Evolutionary conservation across 2,329 filamentous ascomycete species (phyloP), one percentile per base, ranked within the genome.

Genomic region (Alternaria arbusti): DNA sequence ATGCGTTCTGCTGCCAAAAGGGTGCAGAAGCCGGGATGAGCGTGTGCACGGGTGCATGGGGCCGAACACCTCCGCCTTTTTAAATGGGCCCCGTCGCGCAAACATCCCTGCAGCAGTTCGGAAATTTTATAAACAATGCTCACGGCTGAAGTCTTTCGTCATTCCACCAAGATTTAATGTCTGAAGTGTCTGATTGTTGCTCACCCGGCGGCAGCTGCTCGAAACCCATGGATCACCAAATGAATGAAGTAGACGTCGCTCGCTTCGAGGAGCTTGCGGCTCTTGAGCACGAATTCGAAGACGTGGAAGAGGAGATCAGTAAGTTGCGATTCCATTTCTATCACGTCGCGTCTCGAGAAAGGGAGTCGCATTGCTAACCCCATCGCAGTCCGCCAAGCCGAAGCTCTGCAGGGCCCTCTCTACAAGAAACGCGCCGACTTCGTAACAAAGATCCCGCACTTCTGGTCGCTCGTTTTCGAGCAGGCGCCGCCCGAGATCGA

Each of bases 401-500:
- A 90, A 71, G 82, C 86, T 69, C 85, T 94, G 72, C 87, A 88
- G 74, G 84, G 85, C 65, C 86, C 90, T 47, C 87, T 97, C 65
- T 97, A 93, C 84, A 85, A 87, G 73, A 92, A 91, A 82, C 93
- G 95, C 78, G 85, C 88, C 69, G 86, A 88, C 72, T 82, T 93
- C 68, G 84, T 96, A 68, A 81, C 87, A 67, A 85, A 90, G 76
- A 94, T 97, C 76, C 88, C 89, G 72, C 89, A 92, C 83, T 99
- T 98, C 88, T 98, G 96, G 96, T 86, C 92, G n/a, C 88, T 96
- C 62, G 94, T 97, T 61, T 87, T 98, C 79, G 92, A 97, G 84
- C 91, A 94, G 82, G 90, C 92, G 3, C 94, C 94, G 2, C 86
- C 87, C 50, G 93, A 97, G 67, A 87, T 99, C 72, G 94, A 97